phyloP scores from a whole-genome alignment of 495 filamentous ascomycete species.

The Neurospora sublineolata region DNA sequence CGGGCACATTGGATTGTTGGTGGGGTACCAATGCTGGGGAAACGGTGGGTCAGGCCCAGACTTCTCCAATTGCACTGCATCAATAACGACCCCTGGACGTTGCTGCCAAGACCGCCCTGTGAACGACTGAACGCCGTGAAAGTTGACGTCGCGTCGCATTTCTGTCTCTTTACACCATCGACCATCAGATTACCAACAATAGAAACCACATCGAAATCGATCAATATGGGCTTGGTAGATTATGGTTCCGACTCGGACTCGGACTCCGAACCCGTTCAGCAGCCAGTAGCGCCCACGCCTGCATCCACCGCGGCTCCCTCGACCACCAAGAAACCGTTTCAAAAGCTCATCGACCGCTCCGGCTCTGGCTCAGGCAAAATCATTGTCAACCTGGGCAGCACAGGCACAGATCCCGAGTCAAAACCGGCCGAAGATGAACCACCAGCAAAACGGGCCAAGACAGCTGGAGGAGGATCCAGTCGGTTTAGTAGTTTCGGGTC shows the following conservation, averaged over 20 bases:
- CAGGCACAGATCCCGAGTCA: conserved; percentile 21
- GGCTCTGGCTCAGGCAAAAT: conserved; percentile 53
- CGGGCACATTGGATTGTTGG: not conserved
- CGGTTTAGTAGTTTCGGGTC: conserved; percentile 71
- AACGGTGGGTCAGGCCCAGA: not conserved
- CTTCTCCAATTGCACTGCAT: not conserved
- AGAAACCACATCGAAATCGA: not conserved
- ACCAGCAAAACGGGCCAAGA: conserved; percentile 58
- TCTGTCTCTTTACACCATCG: not conserved
- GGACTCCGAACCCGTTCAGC: conserved; percentile 50
- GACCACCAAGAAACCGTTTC: conserved; percentile 44
- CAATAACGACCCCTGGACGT: not conserved
- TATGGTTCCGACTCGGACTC: conserved; percentile 73
- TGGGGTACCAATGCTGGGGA: not conserved
- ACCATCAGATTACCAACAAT: not conserved
- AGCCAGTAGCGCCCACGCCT: conserved; percentile 14
- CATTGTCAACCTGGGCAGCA: conserved; percentile 59
- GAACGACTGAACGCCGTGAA: not conserved
- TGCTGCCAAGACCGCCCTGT: not conserved
- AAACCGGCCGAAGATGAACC: conserved; percentile 39
- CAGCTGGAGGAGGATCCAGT: conserved; percentile 33
- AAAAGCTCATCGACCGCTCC: conserved; percentile 66
- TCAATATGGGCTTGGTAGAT: conserved; percentile 60
- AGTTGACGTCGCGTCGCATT: not conserved
- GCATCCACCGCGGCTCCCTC: conserved; percentile 15